Base-by-base conservation (phyloP, 768 basidiomycete genomes). In the Lactarius vividus region DNA sequence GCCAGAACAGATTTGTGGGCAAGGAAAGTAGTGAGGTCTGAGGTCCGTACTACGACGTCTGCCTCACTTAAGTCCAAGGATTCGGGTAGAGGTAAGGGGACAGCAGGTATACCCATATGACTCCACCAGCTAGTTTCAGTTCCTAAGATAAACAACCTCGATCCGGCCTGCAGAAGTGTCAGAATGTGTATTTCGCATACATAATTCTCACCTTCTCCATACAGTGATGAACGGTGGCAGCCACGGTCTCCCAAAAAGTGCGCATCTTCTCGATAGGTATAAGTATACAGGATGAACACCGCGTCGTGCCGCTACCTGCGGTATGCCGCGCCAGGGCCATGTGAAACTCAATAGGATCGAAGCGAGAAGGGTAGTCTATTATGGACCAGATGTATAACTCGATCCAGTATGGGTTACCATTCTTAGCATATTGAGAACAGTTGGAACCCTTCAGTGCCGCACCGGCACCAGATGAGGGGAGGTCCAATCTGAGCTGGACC, bases 71-170 rank as follows among this genome's bases (percentile, higher is more conserved):
- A 52, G 49, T 52, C 49, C 49, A 52, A 15, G 15, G 10, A 52
- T 52, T 26, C 49, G 49, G 71, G 15, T 72, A 71, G n/a, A 80
- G 75, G 46, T 77, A 73, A 10, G 72, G 65, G 3, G 15, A 15
- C 5, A 2, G 33, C 3, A 8, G 55, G 4, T 56, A 31, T 9
- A 52, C 16, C 16, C 16, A 40, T 40, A 2, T 28, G 23, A 26
- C 18, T 0, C 11, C n/a, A 20, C 8, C 31, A n/a, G 55, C 5
- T 20, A 0, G 55, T 7, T 26, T 52, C 49, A 52, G 26, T 16
- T 26, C 49, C 26, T 52, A 52, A 11, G 49, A 52, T 52, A 1
- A 13, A 52, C 15, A 52, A 0, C 26, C 2, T 26, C 15, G n/a
- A 52, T 26, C 26, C 49, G 13, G 49, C 49, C 49, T 52, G 49